Conservation (phyloP, 148 eudicot species). For the Fagopyrum homotropicum region DNA sequence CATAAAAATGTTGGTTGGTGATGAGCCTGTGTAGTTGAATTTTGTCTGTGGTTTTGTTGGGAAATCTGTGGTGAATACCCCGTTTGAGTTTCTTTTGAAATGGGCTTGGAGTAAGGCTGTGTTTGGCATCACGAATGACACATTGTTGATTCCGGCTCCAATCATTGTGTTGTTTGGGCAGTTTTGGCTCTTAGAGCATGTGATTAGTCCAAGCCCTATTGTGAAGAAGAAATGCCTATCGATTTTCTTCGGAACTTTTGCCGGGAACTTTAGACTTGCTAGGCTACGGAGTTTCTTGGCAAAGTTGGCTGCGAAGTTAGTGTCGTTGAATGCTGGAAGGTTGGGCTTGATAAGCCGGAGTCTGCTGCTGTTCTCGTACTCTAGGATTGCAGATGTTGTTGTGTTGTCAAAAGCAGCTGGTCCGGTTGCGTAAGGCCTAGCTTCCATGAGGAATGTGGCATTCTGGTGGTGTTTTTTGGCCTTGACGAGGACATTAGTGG, state of each 20-base stretch:
- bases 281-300: conserved; percentile 40
- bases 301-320: conserved; percentile 37
- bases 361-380: conserved; percentile 24
- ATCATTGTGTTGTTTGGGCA: conserved; percentile 38
- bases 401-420: conserved; percentile 55
- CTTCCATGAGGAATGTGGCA: conserved; percentile 54
- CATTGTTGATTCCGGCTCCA: conserved; percentile 48
- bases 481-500: conserved; percentile 44
- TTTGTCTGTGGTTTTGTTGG: conserved; percentile 33
- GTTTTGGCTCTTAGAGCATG: conserved; percentile 48
- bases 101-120: conserved; percentile 52
- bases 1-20: conserved; percentile 42
- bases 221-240: conserved; percentile 56
- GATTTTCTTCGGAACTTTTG: conserved; percentile 42
- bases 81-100: conserved; percentile 25
- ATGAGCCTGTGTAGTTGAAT: conserved; percentile 54
- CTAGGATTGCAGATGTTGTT: conserved; percentile 42
- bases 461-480: conserved; percentile 30
- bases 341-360: conserved; percentile 45
- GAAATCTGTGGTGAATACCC: conserved; percentile 39
- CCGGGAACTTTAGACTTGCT: conserved; percentile 42
- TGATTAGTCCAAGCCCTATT: conserved; percentile 46
- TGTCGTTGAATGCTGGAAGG: conserved; percentile 46
- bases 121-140: conserved; percentile 50
- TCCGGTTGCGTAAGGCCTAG: conserved; percentile 54